phyloP scores from a whole-genome alignment of 1,284 basidiomycete genomes.

The Boletellus sp. region DNA sequence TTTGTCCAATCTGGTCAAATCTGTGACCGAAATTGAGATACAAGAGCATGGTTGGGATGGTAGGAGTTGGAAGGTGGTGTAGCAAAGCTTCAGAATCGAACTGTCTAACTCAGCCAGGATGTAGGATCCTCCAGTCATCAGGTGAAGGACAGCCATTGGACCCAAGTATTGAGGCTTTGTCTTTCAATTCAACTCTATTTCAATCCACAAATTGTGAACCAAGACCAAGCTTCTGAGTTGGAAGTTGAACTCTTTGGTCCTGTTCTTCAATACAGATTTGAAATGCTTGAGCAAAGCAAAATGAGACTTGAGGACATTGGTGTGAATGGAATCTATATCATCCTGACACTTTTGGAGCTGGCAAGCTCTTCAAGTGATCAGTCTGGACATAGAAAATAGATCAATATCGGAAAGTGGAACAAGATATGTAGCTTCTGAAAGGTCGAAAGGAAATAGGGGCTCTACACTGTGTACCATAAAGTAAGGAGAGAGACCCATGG shows the following conservation, averaged over 20 bases:
- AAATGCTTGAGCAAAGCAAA: not conserved
- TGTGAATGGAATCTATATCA: too few relatives aligned
- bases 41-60: not conserved
- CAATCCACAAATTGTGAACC: not conserved
- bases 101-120: constrained; percentile 3
- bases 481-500: too few relatives aligned
- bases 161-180: not conserved
- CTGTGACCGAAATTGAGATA: not conserved
- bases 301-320: not conserved
- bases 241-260: constrained; percentile 26
- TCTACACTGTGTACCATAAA: too few relatives aligned
- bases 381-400: constrained; percentile 6
- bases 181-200: constrained; percentile 1
- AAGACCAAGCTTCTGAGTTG: not conserved
- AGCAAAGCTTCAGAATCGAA: not conserved
- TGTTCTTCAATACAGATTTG: constrained; percentile 10
- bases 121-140: constrained; percentile 2
- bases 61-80: not conserved
- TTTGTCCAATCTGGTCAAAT: not conserved
- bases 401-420: constrained; percentile 15
- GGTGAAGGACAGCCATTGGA: not conserved
- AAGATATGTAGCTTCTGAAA: constrained; percentile 39
- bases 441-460: constrained; percentile 38
- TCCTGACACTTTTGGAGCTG: constrained; percentile 30
- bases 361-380: constrained; percentile 27